Conservation (phyloP, 768 basidiomycete species). For the Amyloporia xantha region DNA sequence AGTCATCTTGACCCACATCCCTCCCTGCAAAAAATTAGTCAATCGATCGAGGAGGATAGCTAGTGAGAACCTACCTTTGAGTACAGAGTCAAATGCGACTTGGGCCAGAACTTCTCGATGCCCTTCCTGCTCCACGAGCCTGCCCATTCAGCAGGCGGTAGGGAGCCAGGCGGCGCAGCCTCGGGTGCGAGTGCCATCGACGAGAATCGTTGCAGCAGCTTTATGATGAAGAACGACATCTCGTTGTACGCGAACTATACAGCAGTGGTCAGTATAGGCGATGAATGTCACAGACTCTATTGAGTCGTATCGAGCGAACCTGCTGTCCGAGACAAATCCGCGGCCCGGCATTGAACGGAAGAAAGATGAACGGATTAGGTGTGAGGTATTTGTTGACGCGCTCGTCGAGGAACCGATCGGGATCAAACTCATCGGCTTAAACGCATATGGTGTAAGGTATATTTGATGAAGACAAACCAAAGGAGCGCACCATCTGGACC, state of each 20-base stretch:
- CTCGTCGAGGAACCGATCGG: constrained; percentile 64
- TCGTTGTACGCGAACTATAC: constrained; percentile 61
- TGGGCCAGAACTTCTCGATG: constrained; percentile 32
- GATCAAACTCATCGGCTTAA: constrained; percentile 60
- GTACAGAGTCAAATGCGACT: constrained; percentile 48
- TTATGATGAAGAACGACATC: constrained; percentile 54
- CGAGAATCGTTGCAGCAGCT: constrained; percentile 51
- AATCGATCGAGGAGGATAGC: too few relatives aligned
- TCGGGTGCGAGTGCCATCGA: constrained; percentile 37
- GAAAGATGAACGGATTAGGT: constrained; percentile 63
- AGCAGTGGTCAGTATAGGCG: too few relatives aligned
- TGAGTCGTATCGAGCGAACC: constrained; percentile 4
- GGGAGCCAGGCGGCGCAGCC: constrained; percentile 33
- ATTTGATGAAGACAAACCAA: not conserved
- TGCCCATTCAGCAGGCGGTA: constrained; percentile 42
- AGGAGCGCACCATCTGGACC: constrained; percentile 54
- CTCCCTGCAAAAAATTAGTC: too few relatives aligned
- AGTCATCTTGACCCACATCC: constrained; percentile 24
- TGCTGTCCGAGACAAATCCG: constrained; percentile 22
- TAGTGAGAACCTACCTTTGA: constrained; percentile 35
- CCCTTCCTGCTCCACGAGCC: constrained; percentile 39
- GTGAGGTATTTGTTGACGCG: constrained; percentile 55
- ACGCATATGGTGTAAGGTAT: too few relatives aligned
- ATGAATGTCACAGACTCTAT: too few relatives aligned
- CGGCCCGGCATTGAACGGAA: constrained; percentile 28